Evolutionary conservation across 108 stramenopile species (phyloP).

Genomic region (Seminavis robusta): DNA sequence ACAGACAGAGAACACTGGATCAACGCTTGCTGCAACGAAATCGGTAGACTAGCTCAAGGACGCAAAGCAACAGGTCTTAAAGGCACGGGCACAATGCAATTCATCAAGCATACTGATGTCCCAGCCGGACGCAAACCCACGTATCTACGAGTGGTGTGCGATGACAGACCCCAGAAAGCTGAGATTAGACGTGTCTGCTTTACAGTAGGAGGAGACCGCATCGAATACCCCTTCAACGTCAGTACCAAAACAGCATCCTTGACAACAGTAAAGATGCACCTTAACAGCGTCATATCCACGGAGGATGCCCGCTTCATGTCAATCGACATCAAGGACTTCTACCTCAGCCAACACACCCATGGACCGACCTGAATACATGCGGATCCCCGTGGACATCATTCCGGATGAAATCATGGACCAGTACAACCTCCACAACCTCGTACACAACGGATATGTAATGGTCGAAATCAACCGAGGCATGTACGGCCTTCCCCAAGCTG

Average conservation of each 20-base stretch:
- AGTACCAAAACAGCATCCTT: conserved; percentile 28
- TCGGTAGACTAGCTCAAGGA: conserved; percentile 24
- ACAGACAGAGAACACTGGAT: conserved; percentile 5
- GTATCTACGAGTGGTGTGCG: conserved; percentile 20
- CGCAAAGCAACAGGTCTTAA: conserved; percentile 4
- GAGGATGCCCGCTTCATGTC: conserved; percentile 12
- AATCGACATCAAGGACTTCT: conserved; percentile 34
- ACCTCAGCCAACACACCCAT: conserved; percentile 29
- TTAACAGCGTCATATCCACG: conserved; percentile 20
- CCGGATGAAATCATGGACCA: conserved; percentile 3
- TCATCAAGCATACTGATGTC: neutral
- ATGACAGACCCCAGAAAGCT: conserved; percentile 23
- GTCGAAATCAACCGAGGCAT: conserved; percentile 20
- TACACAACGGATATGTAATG: conserved; percentile 15
- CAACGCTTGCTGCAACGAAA: conserved; percentile 13
- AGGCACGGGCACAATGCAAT: conserved; percentile 18
- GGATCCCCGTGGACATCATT: conserved; percentile 18
- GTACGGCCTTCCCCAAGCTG: conserved; percentile 9
- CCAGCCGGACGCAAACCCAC: conserved; percentile 7
- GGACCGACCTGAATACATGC: conserved; percentile 30
- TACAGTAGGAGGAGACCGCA: conserved; percentile 30
- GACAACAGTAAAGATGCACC: conserved; percentile 24
- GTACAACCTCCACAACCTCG: conserved; percentile 6
- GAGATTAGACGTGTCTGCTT: conserved; percentile 18
- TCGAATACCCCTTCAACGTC: conserved; percentile 19